A percentile compares a stretch with the other conserved stretches of the same genome.
phyloP scores from a whole-genome alignment of 495 filamentous ascomycete genomes.

The Mytilinidion resinicola region DNA sequence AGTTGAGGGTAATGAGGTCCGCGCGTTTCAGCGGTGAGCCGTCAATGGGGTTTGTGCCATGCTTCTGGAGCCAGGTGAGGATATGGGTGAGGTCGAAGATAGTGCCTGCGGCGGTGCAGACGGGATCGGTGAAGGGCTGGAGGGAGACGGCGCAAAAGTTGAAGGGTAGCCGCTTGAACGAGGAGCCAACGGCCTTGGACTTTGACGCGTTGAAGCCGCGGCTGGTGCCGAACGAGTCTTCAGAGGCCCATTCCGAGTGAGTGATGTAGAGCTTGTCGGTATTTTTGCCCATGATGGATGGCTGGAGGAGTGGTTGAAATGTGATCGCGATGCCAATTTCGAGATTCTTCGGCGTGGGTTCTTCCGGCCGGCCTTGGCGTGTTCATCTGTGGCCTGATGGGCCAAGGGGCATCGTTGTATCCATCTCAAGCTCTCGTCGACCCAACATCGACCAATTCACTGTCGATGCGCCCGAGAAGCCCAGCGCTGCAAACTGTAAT shows the following conservation, averaged over 20 bases:
- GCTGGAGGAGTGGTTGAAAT: too few species aligned
- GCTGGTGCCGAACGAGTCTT: constrained; percentile 19
- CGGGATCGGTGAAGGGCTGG: constrained; percentile 59
- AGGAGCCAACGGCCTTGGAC: constrained; percentile 46
- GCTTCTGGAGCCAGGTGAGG: constrained; percentile 82
- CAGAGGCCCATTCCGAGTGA: constrained; percentile 28
- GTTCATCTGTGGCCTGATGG: too few species aligned
- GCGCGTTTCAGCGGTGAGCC: constrained; percentile 68
- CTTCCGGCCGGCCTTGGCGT: too few species aligned
- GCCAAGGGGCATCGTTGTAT: too few species aligned
- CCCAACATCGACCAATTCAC: too few species aligned
- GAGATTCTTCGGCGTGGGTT: too few species aligned
- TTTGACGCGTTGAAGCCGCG: constrained; percentile 16
- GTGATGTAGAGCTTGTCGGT: constrained; percentile 33
- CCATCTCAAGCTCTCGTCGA: too few species aligned
- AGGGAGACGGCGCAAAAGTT: constrained; percentile 96
- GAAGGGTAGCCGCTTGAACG: constrained; percentile 88
- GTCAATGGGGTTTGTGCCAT: constrained; percentile 78
- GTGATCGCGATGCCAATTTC: too few species aligned
- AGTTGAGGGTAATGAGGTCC: constrained; percentile 85
- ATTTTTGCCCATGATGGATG: constrained; percentile 19
- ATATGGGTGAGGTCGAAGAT: constrained; percentile 42
- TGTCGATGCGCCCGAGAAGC: too few species aligned
- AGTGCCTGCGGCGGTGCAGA: constrained; percentile 38
- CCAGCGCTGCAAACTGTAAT: too few species aligned